Base-by-base conservation (phyloP, 177 flowering plant genomes). In the Telopea speciosissima region DNA sequence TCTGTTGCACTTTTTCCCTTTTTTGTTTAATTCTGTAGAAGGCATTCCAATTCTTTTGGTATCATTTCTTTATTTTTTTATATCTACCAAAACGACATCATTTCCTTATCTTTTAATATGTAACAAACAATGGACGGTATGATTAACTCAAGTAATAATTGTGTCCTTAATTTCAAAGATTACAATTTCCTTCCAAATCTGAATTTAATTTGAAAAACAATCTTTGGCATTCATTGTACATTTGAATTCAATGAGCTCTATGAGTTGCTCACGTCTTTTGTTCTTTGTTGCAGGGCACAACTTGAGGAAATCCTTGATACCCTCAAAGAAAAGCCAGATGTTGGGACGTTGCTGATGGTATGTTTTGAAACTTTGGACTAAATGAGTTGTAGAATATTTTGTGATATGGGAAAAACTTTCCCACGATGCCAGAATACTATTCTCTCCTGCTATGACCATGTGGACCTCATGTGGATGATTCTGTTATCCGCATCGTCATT, bases 271-370 rank as follows among this genome's bases (percentile, higher is more conserved):
- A 17, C 25, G n/a, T n/a, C n/a, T n/a, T n/a, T n/a, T n/a, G n/a
- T 73, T 56, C 19, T 56, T 65, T 66, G 40, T 36, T 36, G 40
- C 71, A 95, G 99, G 85, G 78, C 87, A 68, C 99, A 96, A 72
- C 88, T 96, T 33, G 87, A 82, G 74, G 97, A 88, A 42, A 96
- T 96, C 74, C 91, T 92, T 70, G 85, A 80, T 69, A 88, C 76
- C 71, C 68, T 90, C 59, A 93, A 86, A 79, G 99, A 96, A 72
- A 96, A 91, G 79, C 98, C 98, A 19, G 99, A 93, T 85, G 99
- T 96, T 78, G 98, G 83, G 68, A 88, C 90, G 36, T 76, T 96
- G 64, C 77, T 96, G 80, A 33, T 85, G 90, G 97, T 92, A 87
- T 75, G 60, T 64, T 24, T 66, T 42, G 22, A 7, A 7, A 8